Evolutionary conservation across 495 filamentous ascomycete species (phyloP), one percentile per base, ranked within the genome.

Genomic region (Corynascus novoguineensis): DNA sequence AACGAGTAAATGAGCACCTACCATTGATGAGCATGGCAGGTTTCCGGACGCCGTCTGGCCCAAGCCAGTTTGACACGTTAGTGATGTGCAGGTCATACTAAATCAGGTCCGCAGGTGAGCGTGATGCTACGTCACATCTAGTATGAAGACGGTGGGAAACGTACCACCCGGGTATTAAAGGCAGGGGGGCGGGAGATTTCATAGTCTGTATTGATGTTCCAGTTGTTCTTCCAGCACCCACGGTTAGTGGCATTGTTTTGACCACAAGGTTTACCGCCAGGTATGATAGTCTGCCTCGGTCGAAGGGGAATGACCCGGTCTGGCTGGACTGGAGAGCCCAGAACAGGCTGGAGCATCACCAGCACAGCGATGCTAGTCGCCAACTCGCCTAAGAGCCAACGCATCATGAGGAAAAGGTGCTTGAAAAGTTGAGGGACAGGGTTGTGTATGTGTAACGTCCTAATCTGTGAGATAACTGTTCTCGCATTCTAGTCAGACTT

Each of bases 11-110:
- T n/a, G n/a, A n/a, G n/a, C n/a, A 47, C 63, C 64, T 53, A 34
- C 74, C 64, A 41, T 81, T 78, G 60, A 79, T 67, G 14, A 74
- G 65, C 66, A 78, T 73, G 21, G 71, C 73, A 14, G 54, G 60
- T 42, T 70, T 73, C 9, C 65, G 66, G 0, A 76, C 68, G 11
- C 75, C 73, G 55, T 82, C 79, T 0, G 79, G 77, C 0, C 71
- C 73, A 12, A 65, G 25, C 52, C 68, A 71, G 67, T 73, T 59
- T 35, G 69, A 62, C 48, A 70, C 47, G 57, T 68, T 69, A 4
- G 67, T 71, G 47, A 77, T 59, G 19, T 59, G 68, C 21, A 74
- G 64, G 57, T 64, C 62, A 58, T 68, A 74, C 64, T 74, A 45
- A 22, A 22, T 17, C 9, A 22, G 8, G 21, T n/a, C n/a, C n/a